A percentile compares a stretch with the other conserved stretches of the same genome.
phyloP scores from a whole-genome alignment of 345 rosid species.

The Citrus hindsii region DNA sequence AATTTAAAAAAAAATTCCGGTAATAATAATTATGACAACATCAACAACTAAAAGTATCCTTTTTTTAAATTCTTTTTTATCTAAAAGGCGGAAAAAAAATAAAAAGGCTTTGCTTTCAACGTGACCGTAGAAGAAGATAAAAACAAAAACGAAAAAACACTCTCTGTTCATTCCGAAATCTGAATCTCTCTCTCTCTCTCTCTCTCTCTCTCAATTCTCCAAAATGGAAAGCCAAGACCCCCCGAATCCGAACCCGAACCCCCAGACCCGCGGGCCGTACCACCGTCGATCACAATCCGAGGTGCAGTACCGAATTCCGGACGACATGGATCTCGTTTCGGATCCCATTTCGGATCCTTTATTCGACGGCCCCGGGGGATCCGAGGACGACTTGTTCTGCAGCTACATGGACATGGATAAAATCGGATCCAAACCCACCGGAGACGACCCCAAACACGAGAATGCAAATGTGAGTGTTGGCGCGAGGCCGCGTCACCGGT shows the following conservation, averaged over 20 bases:
- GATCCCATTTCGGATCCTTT: conserved; percentile 67
- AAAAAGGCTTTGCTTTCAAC: neutral
- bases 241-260: conserved; percentile 21
- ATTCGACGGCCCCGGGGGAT: conserved; percentile 57
- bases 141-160: neutral
- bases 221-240: conserved; percentile 41
- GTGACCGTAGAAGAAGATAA: neutral
- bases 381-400: conserved; percentile 77
- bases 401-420: conserved; percentile 85
- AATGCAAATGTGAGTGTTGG: conserved; percentile 17
- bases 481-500: conserved; percentile 57
- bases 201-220: conserved; percentile 12
- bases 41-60: too few species aligned
- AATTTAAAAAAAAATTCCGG: too few species aligned
- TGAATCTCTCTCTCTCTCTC: conserved; percentile 10
- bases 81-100: neutral
- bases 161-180: neutral
- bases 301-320: conserved; percentile 71
- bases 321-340: conserved; percentile 62
- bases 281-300: conserved; percentile 87
- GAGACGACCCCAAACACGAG: conserved; percentile 31
- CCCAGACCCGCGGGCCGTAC: conserved; percentile 40
- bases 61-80: too few species aligned
- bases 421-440: conserved; percentile 56
- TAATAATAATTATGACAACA: too few species aligned